These are phyloP conservation scores for Pythium biforme DNA, from an alignment of 352 stramenopile genomes.

Conservation along the genomic window DNA sequence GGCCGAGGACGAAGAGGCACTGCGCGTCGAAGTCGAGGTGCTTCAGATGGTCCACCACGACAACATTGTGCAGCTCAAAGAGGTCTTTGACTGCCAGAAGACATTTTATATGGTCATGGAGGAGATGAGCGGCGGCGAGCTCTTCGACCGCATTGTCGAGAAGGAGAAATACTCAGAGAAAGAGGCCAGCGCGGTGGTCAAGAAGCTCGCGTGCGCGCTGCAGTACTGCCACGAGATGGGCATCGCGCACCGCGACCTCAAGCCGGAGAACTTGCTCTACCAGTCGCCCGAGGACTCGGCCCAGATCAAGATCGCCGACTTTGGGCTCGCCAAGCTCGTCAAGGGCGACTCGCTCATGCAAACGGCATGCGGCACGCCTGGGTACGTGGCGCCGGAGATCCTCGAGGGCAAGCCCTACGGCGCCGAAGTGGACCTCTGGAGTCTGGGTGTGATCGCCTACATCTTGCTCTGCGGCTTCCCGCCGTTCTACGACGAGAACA, in stretches of 20 bases:
- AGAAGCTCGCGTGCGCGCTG: conserved; percentile 80
- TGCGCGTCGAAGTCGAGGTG: conserved; percentile 83
- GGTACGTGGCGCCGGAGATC: conserved; percentile 97
- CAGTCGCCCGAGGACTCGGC: conserved; percentile 83
- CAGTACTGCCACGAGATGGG: conserved; percentile 87
- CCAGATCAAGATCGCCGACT: conserved; percentile 94
- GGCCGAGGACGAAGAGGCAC: conserved; percentile 75
- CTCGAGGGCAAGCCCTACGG: conserved; percentile 92
- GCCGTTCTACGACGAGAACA: conserved; percentile 96
- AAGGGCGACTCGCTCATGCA: conserved; percentile 92
- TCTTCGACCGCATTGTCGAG: conserved; percentile 92
- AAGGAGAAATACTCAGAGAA: conserved; percentile 92
- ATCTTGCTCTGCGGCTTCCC: conserved; percentile 92
- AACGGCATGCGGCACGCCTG: conserved; percentile 94
- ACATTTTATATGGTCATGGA: conserved; percentile 94
- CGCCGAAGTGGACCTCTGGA: conserved; percentile 94
- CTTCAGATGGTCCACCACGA: conserved; percentile 78
- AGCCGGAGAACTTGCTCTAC: conserved; percentile 90
- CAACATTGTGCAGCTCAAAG: conserved; percentile 87
- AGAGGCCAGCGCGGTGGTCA: conserved; percentile 81
- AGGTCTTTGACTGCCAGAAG: conserved; percentile 88
- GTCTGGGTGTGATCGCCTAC: conserved; percentile 97
- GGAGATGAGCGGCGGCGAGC: conserved; percentile 87
- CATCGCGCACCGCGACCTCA: conserved; percentile 91
- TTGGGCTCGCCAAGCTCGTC: conserved; percentile 90